Evolutionary conservation across 140 eudicot species (phyloP).

Genomic region (Anethum foeniculum): DNA sequence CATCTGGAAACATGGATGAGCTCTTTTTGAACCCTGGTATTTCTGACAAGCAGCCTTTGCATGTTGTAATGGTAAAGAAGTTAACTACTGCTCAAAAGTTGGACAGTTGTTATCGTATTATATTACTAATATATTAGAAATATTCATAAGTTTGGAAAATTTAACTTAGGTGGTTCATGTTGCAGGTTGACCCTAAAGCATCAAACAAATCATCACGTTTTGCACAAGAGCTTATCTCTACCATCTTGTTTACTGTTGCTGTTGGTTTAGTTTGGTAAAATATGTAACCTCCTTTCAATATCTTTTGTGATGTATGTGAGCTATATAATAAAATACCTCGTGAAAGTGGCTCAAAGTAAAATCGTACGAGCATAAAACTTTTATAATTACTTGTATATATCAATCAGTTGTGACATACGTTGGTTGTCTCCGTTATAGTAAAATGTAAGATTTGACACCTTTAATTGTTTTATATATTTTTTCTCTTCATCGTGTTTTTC

Average conservation of each 20-base stretch:
- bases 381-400: not conserved
- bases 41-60: slow-evolving; percentile 94
- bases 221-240: slow-evolving; percentile 75
- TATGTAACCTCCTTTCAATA: slow-evolving; percentile 10
- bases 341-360: not conserved
- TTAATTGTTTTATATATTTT: not conserved
- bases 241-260: slow-evolving; percentile 70
- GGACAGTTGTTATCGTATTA: not conserved
- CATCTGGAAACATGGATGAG: slow-evolving; percentile 73
- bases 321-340: not conserved
- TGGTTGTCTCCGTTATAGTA: not conserved
- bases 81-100: not conserved
- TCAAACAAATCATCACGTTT: slow-evolving; percentile 64
- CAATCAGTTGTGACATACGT: not conserved
- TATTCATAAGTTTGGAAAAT: not conserved
- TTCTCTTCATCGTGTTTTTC: not conserved
- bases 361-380: not conserved
- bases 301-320: slow-evolving; percentile 7
- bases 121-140: not conserved
- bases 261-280: slow-evolving; percentile 74
- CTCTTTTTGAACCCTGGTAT: slow-evolving; percentile 63
- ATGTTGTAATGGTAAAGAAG: slow-evolving; percentile 84
- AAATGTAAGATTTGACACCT: not conserved
- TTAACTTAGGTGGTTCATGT: slow-evolving; percentile 12
- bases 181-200: slow-evolving; percentile 64